Evolutionary conservation across 2,329 filamentous ascomycete genomes (phyloP).

Genomic region (Cercospora beticola): DNA sequence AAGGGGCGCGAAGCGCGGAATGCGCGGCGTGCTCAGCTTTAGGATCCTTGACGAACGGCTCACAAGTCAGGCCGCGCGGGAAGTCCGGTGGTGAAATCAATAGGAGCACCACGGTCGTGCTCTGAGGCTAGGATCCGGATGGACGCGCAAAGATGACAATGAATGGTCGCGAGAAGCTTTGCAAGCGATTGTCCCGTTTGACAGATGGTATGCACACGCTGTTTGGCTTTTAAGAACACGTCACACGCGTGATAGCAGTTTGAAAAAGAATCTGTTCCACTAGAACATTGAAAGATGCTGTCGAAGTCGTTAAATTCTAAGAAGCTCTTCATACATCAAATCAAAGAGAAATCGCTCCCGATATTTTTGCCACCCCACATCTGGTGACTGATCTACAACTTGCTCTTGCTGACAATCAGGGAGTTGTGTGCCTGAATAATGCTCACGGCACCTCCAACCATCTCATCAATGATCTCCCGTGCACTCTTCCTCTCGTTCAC

Average conservation of each 20-base stretch:
- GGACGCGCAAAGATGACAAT: not conserved
- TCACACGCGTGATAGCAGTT: not conserved
- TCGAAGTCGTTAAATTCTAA: slow-evolving; percentile 3
- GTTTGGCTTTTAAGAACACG: no score
- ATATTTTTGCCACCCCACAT: not conserved
- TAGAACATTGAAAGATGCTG: not conserved
- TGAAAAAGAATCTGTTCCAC: not conserved
- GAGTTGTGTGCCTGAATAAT: slow-evolving; percentile 33
- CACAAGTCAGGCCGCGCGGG: no score
- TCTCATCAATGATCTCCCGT: slow-evolving; percentile 90
- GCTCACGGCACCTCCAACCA: slow-evolving; percentile 70
- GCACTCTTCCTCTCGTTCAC: slow-evolving; percentile 90
- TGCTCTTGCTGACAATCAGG: slow-evolving; percentile 37
- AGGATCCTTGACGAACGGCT: no score
- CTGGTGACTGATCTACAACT: slow-evolving; percentile 32
- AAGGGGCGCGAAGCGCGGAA: no score
- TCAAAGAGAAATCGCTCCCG: not conserved
- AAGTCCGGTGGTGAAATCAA: not conserved
- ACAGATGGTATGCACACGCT: not conserved
- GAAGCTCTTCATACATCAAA: slow-evolving; percentile 6
- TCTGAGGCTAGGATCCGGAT: not conserved
- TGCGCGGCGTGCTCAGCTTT: no score
- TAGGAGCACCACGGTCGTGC: not conserved
- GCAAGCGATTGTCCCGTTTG: not conserved
- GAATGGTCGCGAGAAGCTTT: not conserved